A percentile compares a stretch with the other conserved stretches of the same genome.
These are phyloP conservation scores for Lipomyces starkeyi DNA, from an alignment of 805 yeast genomes.

Conservation along the genomic window DNA sequence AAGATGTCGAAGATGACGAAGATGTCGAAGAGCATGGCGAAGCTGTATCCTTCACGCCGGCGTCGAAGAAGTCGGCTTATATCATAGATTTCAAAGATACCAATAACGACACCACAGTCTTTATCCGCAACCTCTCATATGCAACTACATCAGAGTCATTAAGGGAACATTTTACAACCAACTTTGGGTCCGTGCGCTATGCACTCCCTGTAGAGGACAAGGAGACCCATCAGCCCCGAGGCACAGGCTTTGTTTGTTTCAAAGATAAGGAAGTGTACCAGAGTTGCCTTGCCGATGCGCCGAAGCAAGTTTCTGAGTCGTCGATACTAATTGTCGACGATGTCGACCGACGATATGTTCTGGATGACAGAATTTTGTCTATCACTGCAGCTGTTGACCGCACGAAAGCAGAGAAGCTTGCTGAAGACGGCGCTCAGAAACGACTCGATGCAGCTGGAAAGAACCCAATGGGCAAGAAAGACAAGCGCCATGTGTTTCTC, in stretches of 20 bases:
- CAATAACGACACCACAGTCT: constrained; percentile 63
- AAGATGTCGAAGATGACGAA: constrained; percentile 31
- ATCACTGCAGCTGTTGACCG: constrained; percentile 86
- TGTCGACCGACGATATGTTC: constrained; percentile 75
- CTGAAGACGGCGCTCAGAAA: constrained; percentile 72
- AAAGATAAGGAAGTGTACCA: constrained; percentile 62
- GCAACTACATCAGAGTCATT: constrained; percentile 86
- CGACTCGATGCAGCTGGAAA: constrained; percentile 81
- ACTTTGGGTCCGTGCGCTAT: constrained; percentile 87
- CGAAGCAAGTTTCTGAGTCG: constrained; percentile 64
- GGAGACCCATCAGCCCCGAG: constrained; percentile 84
- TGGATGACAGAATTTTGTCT: constrained; percentile 88
- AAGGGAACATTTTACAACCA: constrained; percentile 69
- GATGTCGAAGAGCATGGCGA: constrained; percentile 40
- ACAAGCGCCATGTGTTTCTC: constrained; percentile 81
- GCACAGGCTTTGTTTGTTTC: constrained; percentile 95
- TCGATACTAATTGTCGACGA: constrained; percentile 84
- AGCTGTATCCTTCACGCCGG: constrained; percentile 8
- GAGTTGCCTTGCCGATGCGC: constrained; percentile 78
- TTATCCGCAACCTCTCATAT: constrained; percentile 92
- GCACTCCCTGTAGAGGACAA: constrained; percentile 93
- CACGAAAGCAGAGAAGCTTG: constrained; percentile 74
- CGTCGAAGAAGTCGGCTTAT: constrained; percentile 30
- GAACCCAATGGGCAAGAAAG: constrained; percentile 71
- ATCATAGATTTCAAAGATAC: constrained; percentile 8